phyloP scores from a whole-genome alignment of 1,139 yeast species.

The Diutina mesorugosa region DNA sequence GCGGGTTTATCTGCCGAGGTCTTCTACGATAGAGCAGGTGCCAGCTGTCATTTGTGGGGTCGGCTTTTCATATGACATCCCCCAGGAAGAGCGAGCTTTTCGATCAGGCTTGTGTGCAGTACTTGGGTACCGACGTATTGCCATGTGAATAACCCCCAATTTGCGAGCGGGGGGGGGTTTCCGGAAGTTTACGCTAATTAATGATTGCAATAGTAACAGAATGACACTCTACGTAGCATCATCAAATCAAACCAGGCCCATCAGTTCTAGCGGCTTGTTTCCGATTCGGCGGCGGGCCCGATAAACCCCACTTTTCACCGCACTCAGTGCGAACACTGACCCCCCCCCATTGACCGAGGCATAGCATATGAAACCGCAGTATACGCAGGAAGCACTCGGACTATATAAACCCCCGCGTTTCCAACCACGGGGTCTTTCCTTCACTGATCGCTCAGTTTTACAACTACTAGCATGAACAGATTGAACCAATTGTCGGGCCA shows the following conservation, averaged over 20 bases:
- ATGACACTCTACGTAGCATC: too few relatives aligned
- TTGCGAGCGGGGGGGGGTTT: too few relatives aligned
- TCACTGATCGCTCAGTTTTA: not conserved
- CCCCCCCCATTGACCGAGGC: conserved; percentile 1
- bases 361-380: not conserved
- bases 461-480: conserved; percentile 38
- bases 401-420: not conserved
- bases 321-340: not conserved
- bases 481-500: conserved; percentile 47
- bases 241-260: too few relatives aligned
- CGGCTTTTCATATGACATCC: not conserved
- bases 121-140: not conserved
- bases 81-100: too few relatives aligned
- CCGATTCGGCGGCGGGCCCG: not conserved
- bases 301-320: not conserved
- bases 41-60: not conserved
- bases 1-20: not conserved
- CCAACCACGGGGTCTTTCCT: not conserved
- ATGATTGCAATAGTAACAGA: too few relatives aligned
- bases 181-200: too few relatives aligned
- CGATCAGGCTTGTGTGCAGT: not conserved
- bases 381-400: not conserved
- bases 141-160: not conserved
- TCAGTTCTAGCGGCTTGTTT: not conserved
- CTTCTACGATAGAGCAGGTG: not conserved